Evolutionary conservation across 2,329 filamentous ascomycete species (phyloP), one percentile per base, ranked within the genome.

Genomic region (Pyrenochaeta sp.): DNA sequence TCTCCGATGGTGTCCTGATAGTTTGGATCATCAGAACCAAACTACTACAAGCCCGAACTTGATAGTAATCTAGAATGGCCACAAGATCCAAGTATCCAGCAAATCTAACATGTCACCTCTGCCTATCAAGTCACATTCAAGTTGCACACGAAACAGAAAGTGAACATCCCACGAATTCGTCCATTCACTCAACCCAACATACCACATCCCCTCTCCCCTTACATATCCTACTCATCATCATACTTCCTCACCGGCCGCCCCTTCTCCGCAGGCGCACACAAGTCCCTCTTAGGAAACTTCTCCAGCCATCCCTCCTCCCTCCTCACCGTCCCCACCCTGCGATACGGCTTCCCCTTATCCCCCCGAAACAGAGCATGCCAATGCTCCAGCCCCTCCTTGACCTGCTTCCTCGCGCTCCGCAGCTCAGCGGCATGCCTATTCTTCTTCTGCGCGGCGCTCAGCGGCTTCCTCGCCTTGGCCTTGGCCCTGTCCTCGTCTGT

Each of bases 301-400:
- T 81, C 83, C 63, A 87, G 79, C 65, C 86, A 77, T 76, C 85
- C 77, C 45, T 82, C 79, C 48, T 83, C 78, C 53, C 76, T 73
- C 68, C 83, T 79, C 10, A 97, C 82, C 67, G 80, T 82, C 3
- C 94, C 94, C 4, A 95, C 88, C 72, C 83, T 82, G 51, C 83
- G 82, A 73, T 97, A 97, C 75, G 90, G 90, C 64, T 86, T 82
- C 67, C 84, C 89, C 42, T 87, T 88, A 64, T 75, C 74, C 1
- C 77, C 77, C 8, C 69, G 49, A 50, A 96, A 97, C 74, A 97
- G 90, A 37, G 81, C 78, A 48, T 87, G 84, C 94, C 92, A 97
- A 71, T 93, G 86, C 67, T 81, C 77, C 43, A 99, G 77, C 9
- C 84, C 83, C 15, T 84, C 81, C 47, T 83, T 70, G 2, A 90